Evolutionary conservation across 805 yeast genomes (phyloP).

Genomic region (Saccharomycopsis schoenii): DNA sequence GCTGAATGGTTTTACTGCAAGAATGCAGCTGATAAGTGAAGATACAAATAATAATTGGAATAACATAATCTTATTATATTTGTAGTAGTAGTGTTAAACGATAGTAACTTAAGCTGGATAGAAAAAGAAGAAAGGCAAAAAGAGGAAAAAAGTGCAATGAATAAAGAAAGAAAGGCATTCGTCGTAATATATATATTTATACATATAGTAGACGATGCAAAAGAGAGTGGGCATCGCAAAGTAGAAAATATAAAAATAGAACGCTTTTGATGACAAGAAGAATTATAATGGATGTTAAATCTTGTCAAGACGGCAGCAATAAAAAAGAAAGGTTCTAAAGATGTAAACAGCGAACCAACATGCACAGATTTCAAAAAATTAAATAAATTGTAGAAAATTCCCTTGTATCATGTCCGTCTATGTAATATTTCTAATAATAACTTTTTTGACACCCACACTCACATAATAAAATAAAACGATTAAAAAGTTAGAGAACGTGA

Average conservation of each 20-base stretch:
- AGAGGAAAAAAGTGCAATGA: not conserved
- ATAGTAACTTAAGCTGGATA: not conserved
- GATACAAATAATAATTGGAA: not conserved
- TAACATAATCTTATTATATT: not conserved
- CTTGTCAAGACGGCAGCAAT: not conserved
- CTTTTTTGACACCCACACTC: not conserved
- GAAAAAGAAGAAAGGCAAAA: not conserved
- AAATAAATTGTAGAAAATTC: not conserved
- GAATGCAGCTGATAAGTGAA: not conserved
- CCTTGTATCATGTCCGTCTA: not conserved
- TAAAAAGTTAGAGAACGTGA: not conserved
- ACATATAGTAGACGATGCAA: not conserved
- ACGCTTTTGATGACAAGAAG: not conserved
- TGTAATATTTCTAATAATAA: not conserved
- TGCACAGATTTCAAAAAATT: not conserved
- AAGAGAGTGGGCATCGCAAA: not conserved
- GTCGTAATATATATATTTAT: not conserved
- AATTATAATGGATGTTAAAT: no score
- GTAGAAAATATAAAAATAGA: not conserved
- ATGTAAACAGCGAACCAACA: not conserved
- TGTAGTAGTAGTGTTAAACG: no score
- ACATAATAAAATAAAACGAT: not conserved
- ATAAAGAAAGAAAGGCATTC: not conserved
- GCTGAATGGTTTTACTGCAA: slow-evolving; percentile 23
- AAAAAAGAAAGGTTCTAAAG: not conserved